Evolutionary conservation across 2,329 filamentous ascomycete species (phyloP).

Genomic region (Pseudocercospora fuligena): DNA sequence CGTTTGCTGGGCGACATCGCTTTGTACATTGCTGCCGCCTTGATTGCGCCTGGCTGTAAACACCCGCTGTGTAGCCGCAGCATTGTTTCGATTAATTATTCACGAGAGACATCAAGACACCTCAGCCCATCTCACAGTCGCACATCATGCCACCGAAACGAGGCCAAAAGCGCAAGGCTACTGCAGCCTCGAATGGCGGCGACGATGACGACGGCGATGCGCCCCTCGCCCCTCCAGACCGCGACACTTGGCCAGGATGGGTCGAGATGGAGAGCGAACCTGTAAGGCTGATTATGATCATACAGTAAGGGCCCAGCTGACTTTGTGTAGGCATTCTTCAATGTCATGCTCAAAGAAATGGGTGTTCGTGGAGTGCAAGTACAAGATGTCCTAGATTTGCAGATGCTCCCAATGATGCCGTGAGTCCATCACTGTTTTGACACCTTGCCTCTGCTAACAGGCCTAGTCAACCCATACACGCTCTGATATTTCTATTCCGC

Average conservation of each 20-base stretch:
- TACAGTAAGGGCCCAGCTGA: constrained; percentile 21
- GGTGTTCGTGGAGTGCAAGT: constrained; percentile 75
- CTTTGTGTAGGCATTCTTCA: constrained; percentile 73
- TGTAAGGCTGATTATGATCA: constrained; percentile 53
- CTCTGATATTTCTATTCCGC: constrained; percentile 86
- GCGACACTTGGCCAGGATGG: constrained; percentile 71
- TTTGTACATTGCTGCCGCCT: neutral
- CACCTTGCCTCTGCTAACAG: constrained; percentile 33
- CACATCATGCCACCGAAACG: constrained; percentile 30
- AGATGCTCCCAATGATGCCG: constrained; percentile 59
- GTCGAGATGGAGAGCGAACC: constrained; percentile 90
- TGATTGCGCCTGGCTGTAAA: neutral
- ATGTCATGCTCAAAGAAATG: constrained; percentile 77
- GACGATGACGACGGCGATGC: constrained; percentile 47
- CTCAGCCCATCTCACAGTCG: neutral
- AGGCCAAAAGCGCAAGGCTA: constrained; percentile 32
- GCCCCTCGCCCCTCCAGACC: constrained; percentile 52
- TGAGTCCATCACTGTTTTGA: constrained; percentile 1
- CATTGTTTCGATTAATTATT: neutral
- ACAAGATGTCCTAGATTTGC: constrained; percentile 76
- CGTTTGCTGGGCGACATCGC: neutral
- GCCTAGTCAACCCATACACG: constrained; percentile 70
- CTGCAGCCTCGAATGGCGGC: constrained; percentile 35
- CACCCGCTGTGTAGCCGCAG: neutral
- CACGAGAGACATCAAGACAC: neutral